A percentile compares a stretch with the other conserved stretches of the same genome.
Conservation (phyloP, 192 early-diverging fungal genomes). For the Rhizoclosmatium globosum region DNA sequence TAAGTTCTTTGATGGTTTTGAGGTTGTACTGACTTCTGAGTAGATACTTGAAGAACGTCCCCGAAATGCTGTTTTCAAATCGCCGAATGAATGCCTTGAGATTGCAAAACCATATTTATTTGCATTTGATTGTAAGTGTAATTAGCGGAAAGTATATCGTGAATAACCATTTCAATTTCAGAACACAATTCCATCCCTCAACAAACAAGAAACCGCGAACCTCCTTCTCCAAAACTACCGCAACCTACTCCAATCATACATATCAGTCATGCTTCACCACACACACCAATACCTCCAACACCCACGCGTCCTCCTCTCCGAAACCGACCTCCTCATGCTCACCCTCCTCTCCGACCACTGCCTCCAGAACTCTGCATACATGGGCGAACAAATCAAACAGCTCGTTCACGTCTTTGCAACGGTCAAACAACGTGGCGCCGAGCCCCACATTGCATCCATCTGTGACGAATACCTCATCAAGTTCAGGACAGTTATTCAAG, state of each 20-base stretch:
- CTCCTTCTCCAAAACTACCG: conserved; percentile 12
- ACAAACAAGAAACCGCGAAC: background rate
- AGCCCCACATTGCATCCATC: background rate
- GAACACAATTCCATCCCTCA: conserved; percentile 2
- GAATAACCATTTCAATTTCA: background rate
- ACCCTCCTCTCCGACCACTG: conserved; percentile 23
- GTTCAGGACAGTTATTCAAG: background rate
- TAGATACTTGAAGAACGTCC: background rate
- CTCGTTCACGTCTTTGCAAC: conserved; percentile 12
- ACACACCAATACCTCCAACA: conserved; percentile 4
- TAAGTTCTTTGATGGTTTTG: too few relatives aligned
- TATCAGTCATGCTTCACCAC: background rate
- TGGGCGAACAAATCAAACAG: conserved; percentile 3
- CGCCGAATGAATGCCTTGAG: conserved; percentile 18
- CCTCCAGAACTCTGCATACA: background rate
- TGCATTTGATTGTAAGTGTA: conserved; percentile 17
- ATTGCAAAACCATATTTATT: conserved; percentile 18
- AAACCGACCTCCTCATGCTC: conserved; percentile 31
- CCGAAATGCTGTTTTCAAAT: conserved; percentile 9
- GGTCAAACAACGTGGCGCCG: conserved; percentile 7
- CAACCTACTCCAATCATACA: conserved; percentile 9
- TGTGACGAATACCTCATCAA: conserved; percentile 24
- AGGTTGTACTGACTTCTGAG: too few relatives aligned
- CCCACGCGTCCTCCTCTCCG: background rate
- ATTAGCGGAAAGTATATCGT: too few relatives aligned